phyloP scores from a whole-genome alignment of 768 basidiomycete species.

The Collybia sordida region DNA sequence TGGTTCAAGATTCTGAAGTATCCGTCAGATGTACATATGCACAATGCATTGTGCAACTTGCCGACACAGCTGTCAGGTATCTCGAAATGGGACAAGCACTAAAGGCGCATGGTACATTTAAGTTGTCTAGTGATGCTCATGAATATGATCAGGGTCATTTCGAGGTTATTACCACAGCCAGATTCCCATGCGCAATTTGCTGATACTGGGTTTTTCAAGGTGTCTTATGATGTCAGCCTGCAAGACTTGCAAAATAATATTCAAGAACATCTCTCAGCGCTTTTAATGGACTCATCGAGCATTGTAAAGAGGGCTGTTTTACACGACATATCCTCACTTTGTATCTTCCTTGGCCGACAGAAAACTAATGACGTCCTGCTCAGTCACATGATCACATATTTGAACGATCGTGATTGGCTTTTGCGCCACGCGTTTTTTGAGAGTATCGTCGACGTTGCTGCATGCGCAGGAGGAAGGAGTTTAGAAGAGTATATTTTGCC shows the following conservation, averaged over 20 bases:
- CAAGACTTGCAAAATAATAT: constrained; percentile 83
- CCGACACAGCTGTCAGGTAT: constrained; percentile 84
- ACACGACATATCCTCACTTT: constrained; percentile 83
- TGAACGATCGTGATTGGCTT: constrained; percentile 90
- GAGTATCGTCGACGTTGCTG: constrained; percentile 92
- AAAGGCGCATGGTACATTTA: constrained; percentile 78
- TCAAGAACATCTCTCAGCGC: constrained; percentile 82
- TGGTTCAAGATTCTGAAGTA: constrained; percentile 82
- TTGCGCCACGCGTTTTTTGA: constrained; percentile 92
- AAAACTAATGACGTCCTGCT: constrained; percentile 94
- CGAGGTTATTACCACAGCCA: constrained; percentile 51
- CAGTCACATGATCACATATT: constrained; percentile 84
- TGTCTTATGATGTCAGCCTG: constrained; percentile 86
- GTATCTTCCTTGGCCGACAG: constrained; percentile 90
- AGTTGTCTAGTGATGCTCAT: constrained; percentile 58
- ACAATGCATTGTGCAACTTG: constrained; percentile 80
- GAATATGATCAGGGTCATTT: constrained; percentile 80
- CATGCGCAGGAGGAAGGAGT: constrained; percentile 87
- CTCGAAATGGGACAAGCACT: constrained; percentile 93
- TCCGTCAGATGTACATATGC: constrained; percentile 81
- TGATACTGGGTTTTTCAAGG: constrained; percentile 39
- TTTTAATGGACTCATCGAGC: constrained; percentile 87
- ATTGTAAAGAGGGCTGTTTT: constrained; percentile 91
- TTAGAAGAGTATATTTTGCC: constrained; percentile 97
- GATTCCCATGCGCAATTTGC: not conserved